Base-by-base conservation (phyloP, 768 basidiomycete species). In the Hericium erinaceus region DNA sequence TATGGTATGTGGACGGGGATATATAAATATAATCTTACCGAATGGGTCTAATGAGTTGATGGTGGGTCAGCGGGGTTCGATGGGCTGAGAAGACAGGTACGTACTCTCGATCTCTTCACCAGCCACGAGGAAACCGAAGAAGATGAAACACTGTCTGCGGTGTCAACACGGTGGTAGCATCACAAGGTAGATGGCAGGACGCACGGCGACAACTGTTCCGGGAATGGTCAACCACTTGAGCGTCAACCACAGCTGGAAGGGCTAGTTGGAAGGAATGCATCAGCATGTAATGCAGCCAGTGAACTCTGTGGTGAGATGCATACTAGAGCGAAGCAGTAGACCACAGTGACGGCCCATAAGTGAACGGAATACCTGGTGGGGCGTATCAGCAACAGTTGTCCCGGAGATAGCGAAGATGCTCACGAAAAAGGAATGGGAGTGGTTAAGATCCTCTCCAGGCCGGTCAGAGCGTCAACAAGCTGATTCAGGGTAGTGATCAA, bases 381-480 rank as follows among this genome's bases (percentile, higher is more conserved):
- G 54, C 56, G 54, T 13, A 54, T 22, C 5, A 13, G 26, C 41
- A 39, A 56, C 50, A 58, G 39, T 38, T 48, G n/a, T 37, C 39
- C 40, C 28, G 11, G 38, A 5, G 33, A 44, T 11, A 57, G 40
- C 15, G 58, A 18, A 22, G 48, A 2, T 4, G 69, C 78, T 44
- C 61, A 87, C 79, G 85, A 87, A 70, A 85, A 88, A 10, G 86
- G 87, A 48, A 89, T 86, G 3, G 87, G 86, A 1, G 85, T 86
- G 0, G 85, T 88, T 4, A 89, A 74, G 60, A 88, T 86, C 44
- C 87, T 74, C 64, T 89, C 87, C 1, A 89, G 72, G 4, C 83
- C 83, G 11, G 85, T 87, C 51, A 89, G 70, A 28, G 80, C 77
- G 56, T 87, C 84, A 3, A 83, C 80, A 20, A 87, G 75, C 58